Evolutionary conservation across 306 rosid genomes (phyloP).

Genomic region (Quercus alba): DNA sequence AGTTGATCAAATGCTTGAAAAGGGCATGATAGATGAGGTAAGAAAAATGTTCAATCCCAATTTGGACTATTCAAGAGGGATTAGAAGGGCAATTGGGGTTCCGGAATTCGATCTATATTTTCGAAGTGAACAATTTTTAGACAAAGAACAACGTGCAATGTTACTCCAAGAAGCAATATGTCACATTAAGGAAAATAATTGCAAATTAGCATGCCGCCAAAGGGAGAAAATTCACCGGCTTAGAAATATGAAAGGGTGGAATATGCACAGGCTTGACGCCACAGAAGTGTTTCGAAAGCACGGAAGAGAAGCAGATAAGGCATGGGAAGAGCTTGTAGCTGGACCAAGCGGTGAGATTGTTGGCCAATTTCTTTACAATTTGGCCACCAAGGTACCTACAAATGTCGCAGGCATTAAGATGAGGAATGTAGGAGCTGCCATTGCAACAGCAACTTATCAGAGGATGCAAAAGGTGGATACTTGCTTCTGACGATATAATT

Average conservation of each 20-base stretch:
- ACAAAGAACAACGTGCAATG: conserved; percentile 18
- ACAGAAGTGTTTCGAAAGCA: conserved; percentile 57
- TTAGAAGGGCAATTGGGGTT: conserved; percentile 77
- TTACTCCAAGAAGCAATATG: conserved; percentile 42
- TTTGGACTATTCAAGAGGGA: conserved; percentile 53
- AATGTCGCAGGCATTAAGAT: conserved; percentile 15
- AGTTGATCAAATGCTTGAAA: conserved; percentile 60
- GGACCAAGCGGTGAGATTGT: conserved; percentile 51
- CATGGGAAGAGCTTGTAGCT: conserved; percentile 63
- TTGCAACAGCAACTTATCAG: conserved; percentile 40
- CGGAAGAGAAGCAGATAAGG: conserved; percentile 52
- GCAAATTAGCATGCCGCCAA: conserved; percentile 59
- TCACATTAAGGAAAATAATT: conserved; percentile 53
- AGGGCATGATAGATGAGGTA: conserved; percentile 63
- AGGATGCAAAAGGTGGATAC: too few species aligned
- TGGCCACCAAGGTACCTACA: background rate
- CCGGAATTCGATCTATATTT: conserved; percentile 74
- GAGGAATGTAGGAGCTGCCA: conserved; percentile 15
- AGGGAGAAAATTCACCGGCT: conserved; percentile 55
- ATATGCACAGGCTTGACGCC: conserved; percentile 58
- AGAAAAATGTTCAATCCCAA: conserved; percentile 43
- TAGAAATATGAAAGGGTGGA: conserved; percentile 58
- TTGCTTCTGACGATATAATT: too few species aligned
- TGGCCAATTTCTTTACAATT: conserved; percentile 36
- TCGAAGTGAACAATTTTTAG: conserved; percentile 24